Base-by-base conservation (phyloP, 305 asterid genomes). In the Fraxinus platypoda region DNA sequence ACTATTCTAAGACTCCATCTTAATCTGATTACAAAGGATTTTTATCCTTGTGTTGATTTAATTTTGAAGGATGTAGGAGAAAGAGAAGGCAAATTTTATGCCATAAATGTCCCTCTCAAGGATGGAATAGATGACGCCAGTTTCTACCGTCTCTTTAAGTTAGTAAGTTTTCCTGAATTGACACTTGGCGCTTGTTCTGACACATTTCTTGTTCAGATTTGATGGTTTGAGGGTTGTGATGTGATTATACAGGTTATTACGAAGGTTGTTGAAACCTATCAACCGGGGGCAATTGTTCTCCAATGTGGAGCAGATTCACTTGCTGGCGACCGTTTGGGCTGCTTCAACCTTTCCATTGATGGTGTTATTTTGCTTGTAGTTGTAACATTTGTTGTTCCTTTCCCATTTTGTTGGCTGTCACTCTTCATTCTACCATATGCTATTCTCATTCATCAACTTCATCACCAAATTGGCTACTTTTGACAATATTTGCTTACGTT, bases 301-400 rank as follows among this genome's bases (percentile, higher is more conserved):
- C 99, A 96, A 81, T 96, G 98, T 84, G 99, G 99, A 85, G 99
- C 98, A 73, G 99, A 96, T 89, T 96, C 99, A 70, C 98, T 96
- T 82, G 99, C 99, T 52, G 97, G 99, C 82, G 99, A 96, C 85
- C 92, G 98, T 79, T 91, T 96, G 89, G 99, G 99, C 86, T 93
- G 98, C 90, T 96, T 96, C 93, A 96, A 96, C 90, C 98, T 96
- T 81, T 96, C 99, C 87, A 93, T 93, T 86, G 98, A 94, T 88
- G 99, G 99, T 96, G 92, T 89, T 90, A 77, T 70, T 86, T 83
- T 83, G 79, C 88, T 85, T 91, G 88, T 87, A 76, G 86, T 88
- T 87, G 84, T 81, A 76, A 62, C 83, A 66, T 64, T 72, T 77
- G 76, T 72, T 78, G 33, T 86, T 80, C 78, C 34, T 66, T 49